Evolutionary conservation across 306 rosid species (phyloP).

Genomic region (Oxytropis ochrocephala): DNA sequence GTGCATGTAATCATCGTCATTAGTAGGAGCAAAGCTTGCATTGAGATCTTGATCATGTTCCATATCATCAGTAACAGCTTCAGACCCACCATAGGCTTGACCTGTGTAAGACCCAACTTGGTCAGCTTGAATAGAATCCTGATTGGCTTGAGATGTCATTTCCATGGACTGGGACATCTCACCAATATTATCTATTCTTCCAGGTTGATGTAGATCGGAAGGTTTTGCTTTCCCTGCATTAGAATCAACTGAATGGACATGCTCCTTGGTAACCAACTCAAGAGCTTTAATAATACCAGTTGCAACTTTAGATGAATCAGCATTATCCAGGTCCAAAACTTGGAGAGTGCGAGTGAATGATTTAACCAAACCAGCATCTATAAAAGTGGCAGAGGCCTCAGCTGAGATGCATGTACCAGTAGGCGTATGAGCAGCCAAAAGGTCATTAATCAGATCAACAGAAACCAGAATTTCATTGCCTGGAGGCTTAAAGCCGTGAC

Average conservation of each 20-base stretch:
- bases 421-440: slow-evolving; percentile 88
- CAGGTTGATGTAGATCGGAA: slow-evolving; percentile 59
- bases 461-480: slow-evolving; percentile 59
- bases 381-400: slow-evolving; percentile 82
- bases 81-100: slow-evolving; percentile 86
- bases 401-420: slow-evolving; percentile 77
- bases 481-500: slow-evolving; percentile 56
- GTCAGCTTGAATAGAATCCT: slow-evolving; percentile 55
- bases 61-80: slow-evolving; percentile 98
- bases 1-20: slow-evolving; percentile 88
- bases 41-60: slow-evolving; percentile 95
- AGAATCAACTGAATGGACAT: slow-evolving; percentile 69
- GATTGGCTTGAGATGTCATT: slow-evolving; percentile 58
- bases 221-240: slow-evolving; percentile 59
- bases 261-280: slow-evolving; percentile 90
- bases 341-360: slow-evolving; percentile 70
- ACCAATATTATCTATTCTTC: slow-evolving; percentile 44
- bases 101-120: slow-evolving; percentile 48
- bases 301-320: slow-evolving; percentile 87
- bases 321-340: slow-evolving; percentile 84
- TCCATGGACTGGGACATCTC: slow-evolving; percentile 70
- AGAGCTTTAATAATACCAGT: slow-evolving; percentile 85
- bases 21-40: slow-evolving; percentile 62
- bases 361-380: slow-evolving; percentile 80
- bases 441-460: slow-evolving; percentile 83